Base-by-base conservation (phyloP, 1,284 basidiomycete genomes). In the Rhodotorula sp. region DNA sequence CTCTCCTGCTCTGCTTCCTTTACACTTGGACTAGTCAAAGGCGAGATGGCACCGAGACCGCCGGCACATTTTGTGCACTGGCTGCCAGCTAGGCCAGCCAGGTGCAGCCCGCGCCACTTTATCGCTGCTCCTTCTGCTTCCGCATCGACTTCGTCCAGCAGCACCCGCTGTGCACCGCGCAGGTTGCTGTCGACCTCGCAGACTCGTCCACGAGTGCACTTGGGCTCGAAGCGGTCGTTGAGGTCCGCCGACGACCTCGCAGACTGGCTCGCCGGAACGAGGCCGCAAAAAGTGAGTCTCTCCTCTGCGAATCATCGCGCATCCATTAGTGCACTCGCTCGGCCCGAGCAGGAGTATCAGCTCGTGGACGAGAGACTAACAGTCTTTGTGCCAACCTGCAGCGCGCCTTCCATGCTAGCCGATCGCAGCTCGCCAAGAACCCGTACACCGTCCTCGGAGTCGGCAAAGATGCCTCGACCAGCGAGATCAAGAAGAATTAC, bases 401-500 rank as follows among this genome's bases (percentile, higher is more conserved):
- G 73, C 67, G 74, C 43, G 18, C 56, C 2, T 73, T 75, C 63
- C 69, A 67, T 26, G 54, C 64, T 3, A 50, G 62, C 6, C 3
- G 12, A 21, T 3, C 31, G 18, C n/a, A 45, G 47, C 12, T 80
- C n/a, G 97, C 93, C 26, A 97, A 93, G 81, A 89, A 94, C 80
- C 97, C 97, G 0, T 99, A 99, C 81, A 83, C 90, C 58, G 89
- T 92, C 26, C 84, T 99, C 15, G 95, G 95, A 43, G 90, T 99
- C 19, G 86, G 86, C 77, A 88, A 89, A 78, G 92, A 95, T 81
- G 91, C 95, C 59, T 86, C 88, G 38, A 81, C 88, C 26, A 87
- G 89, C 57, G 94, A 99, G 77, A 97, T 99, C 79, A 99, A 99
- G 86, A 95, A 97, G 82, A 87, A 87, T 1, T 99, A 99, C 82